Evolutionary conservation across 1,284 basidiomycete genomes (phyloP).

Genomic region (Volvariella volvacea): DNA sequence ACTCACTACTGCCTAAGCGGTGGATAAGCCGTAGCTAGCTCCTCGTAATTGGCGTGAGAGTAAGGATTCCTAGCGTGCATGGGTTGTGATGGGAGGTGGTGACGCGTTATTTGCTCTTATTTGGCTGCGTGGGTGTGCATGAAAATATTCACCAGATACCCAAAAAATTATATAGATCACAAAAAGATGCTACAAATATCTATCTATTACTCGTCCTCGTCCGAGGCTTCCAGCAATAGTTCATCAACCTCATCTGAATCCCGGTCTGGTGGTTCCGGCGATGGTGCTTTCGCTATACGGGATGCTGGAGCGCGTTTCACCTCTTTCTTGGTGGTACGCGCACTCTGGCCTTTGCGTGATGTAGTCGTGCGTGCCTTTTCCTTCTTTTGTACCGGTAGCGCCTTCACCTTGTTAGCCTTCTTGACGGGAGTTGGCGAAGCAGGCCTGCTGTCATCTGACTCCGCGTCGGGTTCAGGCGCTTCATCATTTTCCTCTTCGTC

Average conservation of each 20-base stretch:
- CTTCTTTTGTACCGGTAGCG: no score
- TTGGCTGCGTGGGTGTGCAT: no score
- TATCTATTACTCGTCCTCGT: no score
- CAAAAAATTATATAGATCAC: no score
- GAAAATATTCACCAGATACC: no score
- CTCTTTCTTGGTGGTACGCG: neutral
- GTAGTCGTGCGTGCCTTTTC: no score
- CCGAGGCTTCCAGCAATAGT: no score
- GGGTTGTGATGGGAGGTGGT: no score
- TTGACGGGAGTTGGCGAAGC: conserved; percentile 7
- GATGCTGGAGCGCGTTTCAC: neutral
- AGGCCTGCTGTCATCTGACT: conserved; percentile 9
- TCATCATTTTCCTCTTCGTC: conserved; percentile 24
- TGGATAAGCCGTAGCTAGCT: conserved; percentile 53
- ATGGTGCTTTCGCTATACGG: neutral
- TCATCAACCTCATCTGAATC: no score
- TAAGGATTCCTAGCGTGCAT: conserved; percentile 68
- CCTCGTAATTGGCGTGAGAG: conserved; percentile 55
- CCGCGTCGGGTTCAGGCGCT: conserved; percentile 16
- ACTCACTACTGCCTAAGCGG: conserved; percentile 58
- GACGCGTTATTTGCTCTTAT: neutral
- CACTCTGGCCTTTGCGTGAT: no score
- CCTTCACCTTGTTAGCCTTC: neutral
- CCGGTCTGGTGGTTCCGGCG: no score
- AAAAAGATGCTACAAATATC: no score